phyloP scores from a whole-genome alignment of 2,329 filamentous ascomycete species.

The Chrysoporthe cubensis region DNA sequence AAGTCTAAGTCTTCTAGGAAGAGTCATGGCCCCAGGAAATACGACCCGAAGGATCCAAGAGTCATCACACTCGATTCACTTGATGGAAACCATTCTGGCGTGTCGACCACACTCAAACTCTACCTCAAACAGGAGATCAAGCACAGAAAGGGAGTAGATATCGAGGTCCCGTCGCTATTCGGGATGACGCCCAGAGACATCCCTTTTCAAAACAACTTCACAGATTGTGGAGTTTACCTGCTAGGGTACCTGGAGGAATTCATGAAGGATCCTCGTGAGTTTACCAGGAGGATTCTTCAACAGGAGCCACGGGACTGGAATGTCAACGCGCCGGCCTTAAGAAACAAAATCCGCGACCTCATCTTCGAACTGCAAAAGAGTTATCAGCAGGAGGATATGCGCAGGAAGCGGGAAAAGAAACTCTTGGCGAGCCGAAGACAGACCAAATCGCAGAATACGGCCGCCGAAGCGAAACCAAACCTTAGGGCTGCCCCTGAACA shows the following conservation, averaged over 20 bases:
- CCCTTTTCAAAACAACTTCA: constrained; percentile 80
- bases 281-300: constrained; percentile 68
- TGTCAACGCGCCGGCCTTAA: constrained; percentile 63
- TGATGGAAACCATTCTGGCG: constrained; percentile 63
- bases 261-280: constrained; percentile 71
- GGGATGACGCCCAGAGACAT: constrained; percentile 74
- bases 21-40: constrained; percentile 41
- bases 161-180: constrained; percentile 42
- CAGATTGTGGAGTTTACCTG: constrained; percentile 87
- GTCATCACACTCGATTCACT: constrained; percentile 92
- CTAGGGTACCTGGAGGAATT: constrained; percentile 86
- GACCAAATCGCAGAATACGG: constrained; percentile 8
- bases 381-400: constrained; percentile 52
- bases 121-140: constrained; percentile 77
- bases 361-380: constrained; percentile 66
- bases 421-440: constrained; percentile 30
- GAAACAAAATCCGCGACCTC: constrained; percentile 66
- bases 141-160: constrained; percentile 56
- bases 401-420: constrained; percentile 40
- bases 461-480: not conserved
- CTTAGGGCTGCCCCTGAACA: not conserved
- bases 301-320: constrained; percentile 55
- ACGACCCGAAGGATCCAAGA: constrained; percentile 60
- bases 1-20: constrained; percentile 36
- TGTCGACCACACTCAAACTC: constrained; percentile 70